Evolutionary conservation across 495 filamentous ascomycete species (phyloP).

Genomic region (Glutinoglossum americanum): DNA sequence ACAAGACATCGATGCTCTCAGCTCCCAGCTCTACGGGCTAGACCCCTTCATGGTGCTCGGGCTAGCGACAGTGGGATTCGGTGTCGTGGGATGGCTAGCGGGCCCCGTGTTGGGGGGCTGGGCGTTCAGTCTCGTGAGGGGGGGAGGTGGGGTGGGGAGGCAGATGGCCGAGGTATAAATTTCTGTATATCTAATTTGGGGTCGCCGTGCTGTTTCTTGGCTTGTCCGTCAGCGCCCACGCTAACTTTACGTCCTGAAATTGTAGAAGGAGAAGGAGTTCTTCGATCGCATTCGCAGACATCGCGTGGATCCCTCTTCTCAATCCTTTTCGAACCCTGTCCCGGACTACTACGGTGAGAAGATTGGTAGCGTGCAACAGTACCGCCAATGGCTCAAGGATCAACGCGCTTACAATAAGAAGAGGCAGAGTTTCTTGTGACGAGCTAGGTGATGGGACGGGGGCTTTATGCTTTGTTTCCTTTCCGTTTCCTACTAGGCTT

Average conservation of each 20-base stretch:
- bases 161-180: slow-evolving; percentile 38
- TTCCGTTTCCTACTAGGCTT: too few relatives aligned
- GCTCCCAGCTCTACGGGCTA: slow-evolving; percentile 46
- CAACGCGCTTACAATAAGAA: slow-evolving; percentile 94
- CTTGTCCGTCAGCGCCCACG: not conserved
- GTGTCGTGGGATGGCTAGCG: slow-evolving; percentile 61
- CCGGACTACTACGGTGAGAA: slow-evolving; percentile 76
- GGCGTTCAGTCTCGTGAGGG: slow-evolving; percentile 36
- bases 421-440: slow-evolving; percentile 27
- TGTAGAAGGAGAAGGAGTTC: slow-evolving; percentile 79
- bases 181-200: not conserved
- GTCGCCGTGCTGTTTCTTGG: not conserved
- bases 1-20: slow-evolving; percentile 43
- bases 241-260: too few relatives aligned
- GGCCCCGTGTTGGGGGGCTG: slow-evolving; percentile 62
- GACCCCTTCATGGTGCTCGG: slow-evolving; percentile 77
- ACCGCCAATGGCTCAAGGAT: slow-evolving; percentile 89
- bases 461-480: too few relatives aligned
- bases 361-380: slow-evolving; percentile 78
- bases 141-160: slow-evolving; percentile 31
- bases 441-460: too few relatives aligned
- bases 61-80: slow-evolving; percentile 46
- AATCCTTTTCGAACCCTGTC: slow-evolving; percentile 49
- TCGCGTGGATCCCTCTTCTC: slow-evolving; percentile 64
- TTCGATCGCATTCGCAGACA: slow-evolving; percentile 70